These are phyloP conservation scores for Solanum chiquidenum DNA, from an alignment of 257 asterid species.

Conservation along the genomic window DNA sequence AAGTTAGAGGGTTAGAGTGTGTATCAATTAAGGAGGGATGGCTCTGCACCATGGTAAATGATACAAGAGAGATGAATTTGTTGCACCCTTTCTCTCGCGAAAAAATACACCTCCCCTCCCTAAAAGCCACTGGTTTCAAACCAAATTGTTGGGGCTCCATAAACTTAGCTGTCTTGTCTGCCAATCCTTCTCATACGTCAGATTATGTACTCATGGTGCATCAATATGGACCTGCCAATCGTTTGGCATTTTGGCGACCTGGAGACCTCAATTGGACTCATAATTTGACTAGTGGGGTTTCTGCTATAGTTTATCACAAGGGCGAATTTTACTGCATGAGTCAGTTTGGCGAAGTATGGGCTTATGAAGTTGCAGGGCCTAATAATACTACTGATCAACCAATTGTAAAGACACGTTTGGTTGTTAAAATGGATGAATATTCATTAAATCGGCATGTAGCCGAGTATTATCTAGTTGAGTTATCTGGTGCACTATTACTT, in stretches of 20 bases:
- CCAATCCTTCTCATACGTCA: background rate
- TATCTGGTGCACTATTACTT: background rate
- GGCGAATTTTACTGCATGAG: background rate
- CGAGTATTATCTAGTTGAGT: background rate
- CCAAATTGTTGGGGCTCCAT: background rate
- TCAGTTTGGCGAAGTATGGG: background rate
- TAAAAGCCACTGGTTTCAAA: too few relatives aligned
- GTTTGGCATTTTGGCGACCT: background rate
- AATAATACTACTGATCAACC: background rate
- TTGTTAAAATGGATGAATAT: background rate
- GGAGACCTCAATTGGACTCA: background rate
- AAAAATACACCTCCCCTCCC: background rate
- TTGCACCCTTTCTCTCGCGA: background rate
- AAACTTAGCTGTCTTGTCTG: background rate
- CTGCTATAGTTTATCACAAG: background rate
- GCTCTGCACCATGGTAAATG: background rate
- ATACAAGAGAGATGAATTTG: background rate
- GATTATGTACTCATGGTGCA: background rate
- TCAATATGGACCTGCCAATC: background rate
- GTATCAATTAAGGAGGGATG: too few relatives aligned
- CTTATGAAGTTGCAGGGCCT: background rate
- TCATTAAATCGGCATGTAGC: background rate
- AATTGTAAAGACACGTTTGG: background rate
- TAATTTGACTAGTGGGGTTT: background rate
- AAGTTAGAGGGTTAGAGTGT: background rate